A percentile compares a stretch with the other conserved stretches of the same genome.
These are phyloP conservation scores for Achlya hypogyna DNA, from an alignment of 352 stramenopile species.

Conservation along the genomic window DNA sequence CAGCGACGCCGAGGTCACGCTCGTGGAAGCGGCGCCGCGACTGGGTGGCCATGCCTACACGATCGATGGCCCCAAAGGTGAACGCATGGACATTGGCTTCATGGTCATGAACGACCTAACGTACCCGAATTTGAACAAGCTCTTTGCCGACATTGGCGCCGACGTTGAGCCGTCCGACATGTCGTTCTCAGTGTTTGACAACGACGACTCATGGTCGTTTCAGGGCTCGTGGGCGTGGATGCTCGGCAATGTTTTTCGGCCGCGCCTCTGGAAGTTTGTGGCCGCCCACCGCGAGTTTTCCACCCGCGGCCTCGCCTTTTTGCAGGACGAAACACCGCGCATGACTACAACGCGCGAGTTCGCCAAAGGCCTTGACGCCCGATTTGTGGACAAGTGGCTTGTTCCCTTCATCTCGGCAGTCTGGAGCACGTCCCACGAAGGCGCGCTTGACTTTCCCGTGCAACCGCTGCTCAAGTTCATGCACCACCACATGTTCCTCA, in stretches of 20 bases:
- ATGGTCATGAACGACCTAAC: constrained; percentile 89
- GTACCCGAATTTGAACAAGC: constrained; percentile 82
- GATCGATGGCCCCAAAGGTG: constrained; percentile 24
- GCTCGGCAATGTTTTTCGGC: constrained; percentile 26
- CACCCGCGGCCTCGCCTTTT: constrained; percentile 19
- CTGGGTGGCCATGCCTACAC: constrained; percentile 46
- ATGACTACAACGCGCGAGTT: constrained; percentile 21
- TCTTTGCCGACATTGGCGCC: constrained; percentile 69
- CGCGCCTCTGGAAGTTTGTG: constrained; percentile 24
- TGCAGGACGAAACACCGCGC: constrained; percentile 19
- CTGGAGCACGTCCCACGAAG: constrained; percentile 25
- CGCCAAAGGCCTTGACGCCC: neutral
- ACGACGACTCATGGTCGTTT: constrained; percentile 17
- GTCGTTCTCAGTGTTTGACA: constrained; percentile 45
- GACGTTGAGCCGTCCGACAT: constrained; percentile 57
- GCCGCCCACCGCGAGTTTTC: constrained; percentile 22
- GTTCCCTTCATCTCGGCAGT: constrained; percentile 29
- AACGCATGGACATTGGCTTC: constrained; percentile 83
- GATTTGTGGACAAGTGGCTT: constrained; percentile 28
- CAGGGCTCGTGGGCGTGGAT: constrained; percentile 27
- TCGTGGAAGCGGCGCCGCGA: constrained; percentile 33
- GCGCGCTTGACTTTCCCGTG: constrained; percentile 27
- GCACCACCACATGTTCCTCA: constrained; percentile 31
- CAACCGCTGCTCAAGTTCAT: constrained; percentile 29
- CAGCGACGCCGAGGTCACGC: constrained; percentile 29